Evolutionary conservation across 208 protist genomes (phyloP).

Genomic region (Trypanosoma platydactyli): DNA sequence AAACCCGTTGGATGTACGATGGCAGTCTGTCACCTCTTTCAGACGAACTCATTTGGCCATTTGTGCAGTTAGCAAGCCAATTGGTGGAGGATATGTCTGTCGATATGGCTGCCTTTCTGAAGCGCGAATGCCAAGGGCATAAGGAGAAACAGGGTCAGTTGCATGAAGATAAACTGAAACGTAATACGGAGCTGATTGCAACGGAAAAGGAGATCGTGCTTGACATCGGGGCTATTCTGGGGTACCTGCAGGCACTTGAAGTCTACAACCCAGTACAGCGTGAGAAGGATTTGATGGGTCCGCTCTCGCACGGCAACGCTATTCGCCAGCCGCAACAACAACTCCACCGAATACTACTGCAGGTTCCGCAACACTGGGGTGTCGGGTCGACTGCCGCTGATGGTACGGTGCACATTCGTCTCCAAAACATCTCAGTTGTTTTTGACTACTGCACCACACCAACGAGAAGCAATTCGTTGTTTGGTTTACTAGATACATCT

Average conservation of each 20-base stretch:
- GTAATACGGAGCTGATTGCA: background rate
- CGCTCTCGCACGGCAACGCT: background rate
- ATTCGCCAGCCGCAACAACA: constrained; percentile 8
- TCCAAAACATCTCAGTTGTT: constrained; percentile 26
- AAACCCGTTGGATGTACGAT: constrained; percentile 21
- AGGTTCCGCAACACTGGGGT: constrained; percentile 21
- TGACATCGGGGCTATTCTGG: constrained; percentile 24
- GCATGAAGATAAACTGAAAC: background rate
- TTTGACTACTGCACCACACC: constrained; percentile 26
- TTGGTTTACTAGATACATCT: background rate
- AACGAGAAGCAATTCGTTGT: background rate
- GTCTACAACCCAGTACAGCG: background rate
- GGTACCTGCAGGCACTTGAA: constrained; percentile 13
- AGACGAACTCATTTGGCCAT: constrained; percentile 15
- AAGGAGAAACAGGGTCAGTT: background rate
- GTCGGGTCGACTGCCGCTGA: background rate
- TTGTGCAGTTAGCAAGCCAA: constrained; percentile 11
- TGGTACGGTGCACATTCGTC: constrained; percentile 1
- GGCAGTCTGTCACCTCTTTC: constrained; percentile 19
- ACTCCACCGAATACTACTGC: constrained; percentile 24
- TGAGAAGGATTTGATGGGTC: constrained; percentile 8
- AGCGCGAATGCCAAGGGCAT: background rate
- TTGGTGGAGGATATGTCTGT: constrained; percentile 30
- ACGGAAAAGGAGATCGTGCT: constrained; percentile 6
- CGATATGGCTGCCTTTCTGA: constrained; percentile 22